Percentiles rank a stretch among this genome's conserved stretches.
These are phyloP conservation scores for Fusarium sp. DNA, from an alignment of 2,329 filamentous ascomycete species.

Conservation along the genomic window DNA sequence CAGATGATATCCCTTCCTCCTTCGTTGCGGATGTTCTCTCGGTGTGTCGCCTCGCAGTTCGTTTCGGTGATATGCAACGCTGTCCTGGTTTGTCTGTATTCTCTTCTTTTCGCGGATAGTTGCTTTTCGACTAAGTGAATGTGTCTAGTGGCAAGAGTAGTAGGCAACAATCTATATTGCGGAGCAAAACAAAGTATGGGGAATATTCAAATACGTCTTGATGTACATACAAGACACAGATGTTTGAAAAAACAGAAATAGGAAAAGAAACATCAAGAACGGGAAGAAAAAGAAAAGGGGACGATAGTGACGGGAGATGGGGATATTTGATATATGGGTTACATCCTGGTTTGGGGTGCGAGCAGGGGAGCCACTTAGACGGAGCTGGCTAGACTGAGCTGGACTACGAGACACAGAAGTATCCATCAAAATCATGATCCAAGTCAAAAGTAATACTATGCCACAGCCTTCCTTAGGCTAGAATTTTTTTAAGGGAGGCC, in stretches of 20 bases:
- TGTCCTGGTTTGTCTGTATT: slow-evolving; percentile 1
- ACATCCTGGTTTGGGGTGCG: slow-evolving; percentile 16
- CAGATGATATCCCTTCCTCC: slow-evolving; percentile 12
- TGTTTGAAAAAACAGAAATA: slow-evolving; percentile 29
- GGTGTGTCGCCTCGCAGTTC: slow-evolving; percentile 32
- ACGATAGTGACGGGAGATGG: slow-evolving; percentile 28
- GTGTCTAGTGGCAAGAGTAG: slow-evolving; percentile 1
- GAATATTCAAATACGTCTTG: slow-evolving; percentile 15
- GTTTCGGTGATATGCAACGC: slow-evolving; percentile 26
- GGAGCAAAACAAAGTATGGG: slow-evolving; percentile 7
- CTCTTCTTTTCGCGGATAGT: slow-evolving; percentile 22
- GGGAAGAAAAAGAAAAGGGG: slow-evolving; percentile 37
- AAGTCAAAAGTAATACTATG: slow-evolving; percentile 1
- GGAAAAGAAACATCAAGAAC: slow-evolving; percentile 34
- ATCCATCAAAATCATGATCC: slow-evolving; percentile 9
- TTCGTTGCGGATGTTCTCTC: background rate
- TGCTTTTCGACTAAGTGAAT: slow-evolving; percentile 15
- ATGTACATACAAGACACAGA: slow-evolving; percentile 17
- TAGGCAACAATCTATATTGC: slow-evolving; percentile 16
- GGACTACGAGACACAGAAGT: slow-evolving; percentile 12
- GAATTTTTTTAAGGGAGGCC: slow-evolving; percentile 9
- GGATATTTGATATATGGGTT: slow-evolving; percentile 40
- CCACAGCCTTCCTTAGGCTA: background rate
- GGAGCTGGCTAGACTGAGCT: slow-evolving; percentile 13
- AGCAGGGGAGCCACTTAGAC: slow-evolving; percentile 32